Conservation (phyloP, 2,329 filamentous ascomycete genomes). For the Macrophomina phaseolina region DNA sequence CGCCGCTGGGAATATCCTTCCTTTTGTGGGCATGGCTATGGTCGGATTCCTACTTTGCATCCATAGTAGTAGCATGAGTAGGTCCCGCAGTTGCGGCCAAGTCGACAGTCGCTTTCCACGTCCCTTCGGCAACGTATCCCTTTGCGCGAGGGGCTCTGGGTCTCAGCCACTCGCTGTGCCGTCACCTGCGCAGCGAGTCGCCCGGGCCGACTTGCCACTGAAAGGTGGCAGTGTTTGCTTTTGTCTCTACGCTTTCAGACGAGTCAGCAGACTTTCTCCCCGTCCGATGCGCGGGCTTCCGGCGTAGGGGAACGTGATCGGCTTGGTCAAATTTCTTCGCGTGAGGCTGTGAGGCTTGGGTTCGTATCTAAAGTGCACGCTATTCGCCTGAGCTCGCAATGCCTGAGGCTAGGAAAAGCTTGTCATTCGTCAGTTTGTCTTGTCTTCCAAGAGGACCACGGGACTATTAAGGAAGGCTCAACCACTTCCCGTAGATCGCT, state of each 20-base stretch:
- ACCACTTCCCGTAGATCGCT: not conserved
- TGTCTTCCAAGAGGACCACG: not conserved
- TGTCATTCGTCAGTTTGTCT: not conserved
- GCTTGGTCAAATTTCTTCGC: not conserved
- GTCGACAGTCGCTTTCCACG: too few species aligned
- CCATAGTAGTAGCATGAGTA: too few species aligned
- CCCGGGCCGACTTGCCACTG: not conserved
- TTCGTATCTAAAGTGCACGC: not conserved
- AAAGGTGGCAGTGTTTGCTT: not conserved
- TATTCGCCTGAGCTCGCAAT: not conserved
- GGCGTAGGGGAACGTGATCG: not conserved
- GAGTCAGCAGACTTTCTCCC: not conserved
- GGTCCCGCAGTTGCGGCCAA: too few species aligned
- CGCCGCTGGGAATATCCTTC: too few species aligned
- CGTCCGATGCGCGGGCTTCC: not conserved
- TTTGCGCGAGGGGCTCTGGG: too few species aligned
- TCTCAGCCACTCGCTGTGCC: too few species aligned
- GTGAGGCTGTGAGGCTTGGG: not conserved
- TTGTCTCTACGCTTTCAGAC: not conserved
- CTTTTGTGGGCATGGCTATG: too few species aligned
- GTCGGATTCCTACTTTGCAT: too few species aligned
- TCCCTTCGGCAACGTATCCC: too few species aligned
- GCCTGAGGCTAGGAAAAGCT: not conserved
- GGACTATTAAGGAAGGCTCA: not conserved
- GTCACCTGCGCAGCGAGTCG: not conserved